Base-by-base conservation (phyloP, 116 monocot species). In the Cymodocea nodosa region DNA sequence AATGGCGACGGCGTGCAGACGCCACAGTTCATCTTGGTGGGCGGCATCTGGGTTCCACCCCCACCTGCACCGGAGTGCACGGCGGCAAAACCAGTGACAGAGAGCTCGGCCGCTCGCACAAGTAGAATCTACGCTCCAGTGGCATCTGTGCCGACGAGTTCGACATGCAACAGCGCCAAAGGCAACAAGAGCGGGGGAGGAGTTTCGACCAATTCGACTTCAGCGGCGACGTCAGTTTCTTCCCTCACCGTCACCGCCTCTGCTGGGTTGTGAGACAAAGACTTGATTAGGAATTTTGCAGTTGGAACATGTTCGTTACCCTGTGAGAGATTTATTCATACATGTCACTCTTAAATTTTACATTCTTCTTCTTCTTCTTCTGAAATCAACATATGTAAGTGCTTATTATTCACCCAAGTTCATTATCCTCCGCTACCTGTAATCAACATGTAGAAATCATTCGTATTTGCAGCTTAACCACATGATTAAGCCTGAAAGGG, bases 1-100 rank as follows among this genome's bases (percentile, higher is more conserved):
- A 72, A 57, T 59, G 56, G 39, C 72, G 58, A 58, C 73, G 75
- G 71, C 63, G 53, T 67, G 5, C 79, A 68, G 23, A 57, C 73
- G 0, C 85, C 83, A 0, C 90, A 87, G 62, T 79, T 90, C 52
- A 78, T 90, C 24, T 74, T 97, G 58, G 81, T 90, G 3, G 85
- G 97, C 1, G 78, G 97, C 17, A 73, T 95, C 15, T 90, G 90
- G 87, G 78, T 81, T 14, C 90, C 87, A 2, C 81, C 94, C 5
- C 44, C 44, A 44, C 8, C 44, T 1, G 2, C 30, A 30, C 30
- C 30, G 30, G 70, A 78, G 0, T 73, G 66, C 7, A 67, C 78
- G 0, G 64, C 70, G 4, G 49, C 69, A 49, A 52, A 64, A 14
- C 68, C 68, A 62, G 51, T 56, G 17, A 15, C 68, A 11, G 59